A percentile compares a stretch with the other conserved stretches of the same genome.
Evolutionary conservation across 495 filamentous ascomycete species (phyloP).

Genomic region (Annulohypoxylon maeteangense): DNA sequence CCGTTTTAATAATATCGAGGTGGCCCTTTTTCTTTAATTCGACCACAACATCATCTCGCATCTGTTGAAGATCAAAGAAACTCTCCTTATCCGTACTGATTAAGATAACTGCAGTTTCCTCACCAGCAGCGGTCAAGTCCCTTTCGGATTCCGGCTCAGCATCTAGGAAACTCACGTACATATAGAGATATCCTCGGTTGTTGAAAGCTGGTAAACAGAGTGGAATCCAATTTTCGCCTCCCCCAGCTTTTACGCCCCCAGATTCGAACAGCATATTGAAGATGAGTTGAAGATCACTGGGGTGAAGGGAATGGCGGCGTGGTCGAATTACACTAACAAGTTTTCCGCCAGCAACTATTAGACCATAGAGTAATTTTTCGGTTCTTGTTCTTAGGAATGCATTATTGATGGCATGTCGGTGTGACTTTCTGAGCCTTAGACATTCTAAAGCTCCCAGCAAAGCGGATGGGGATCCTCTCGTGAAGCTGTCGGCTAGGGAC

Average conservation of each 20-base stretch:
- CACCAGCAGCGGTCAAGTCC: conserved; percentile 51
- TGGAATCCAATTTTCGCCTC: conserved; percentile 97
- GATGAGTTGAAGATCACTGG: conserved; percentile 92
- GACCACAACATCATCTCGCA: conserved; percentile 82
- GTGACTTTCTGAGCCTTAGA: conserved; percentile 83
- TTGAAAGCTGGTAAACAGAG: conserved; percentile 98
- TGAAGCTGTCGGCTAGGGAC: conserved; percentile 93
- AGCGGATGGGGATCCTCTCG: conserved; percentile 86
- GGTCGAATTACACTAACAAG: conserved; percentile 95
- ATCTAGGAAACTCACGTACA: conserved; percentile 95
- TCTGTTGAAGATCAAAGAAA: conserved; percentile 87
- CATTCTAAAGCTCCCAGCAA: conserved; percentile 93
- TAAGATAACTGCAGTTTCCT: conserved; percentile 88
- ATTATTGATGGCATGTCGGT: conserved; percentile 87
- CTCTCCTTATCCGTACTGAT: conserved; percentile 93
- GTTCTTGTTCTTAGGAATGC: conserved; percentile 80
- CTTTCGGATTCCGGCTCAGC: conserved; percentile 43
- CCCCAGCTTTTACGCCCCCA: conserved; percentile 81
- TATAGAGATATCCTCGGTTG: conserved; percentile 95
- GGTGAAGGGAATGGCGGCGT: conserved; percentile 94
- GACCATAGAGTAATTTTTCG: conserved; percentile 84
- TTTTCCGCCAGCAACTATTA: conserved; percentile 92
- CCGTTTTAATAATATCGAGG: conserved; percentile 76
- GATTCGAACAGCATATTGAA: conserved; percentile 99
- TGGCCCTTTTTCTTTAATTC: conserved; percentile 79